Percentiles rank a stretch among this genome's conserved stretches.
Conservation (phyloP, 352 stramenopile genomes). For the Phytophthora sojae region DNA sequence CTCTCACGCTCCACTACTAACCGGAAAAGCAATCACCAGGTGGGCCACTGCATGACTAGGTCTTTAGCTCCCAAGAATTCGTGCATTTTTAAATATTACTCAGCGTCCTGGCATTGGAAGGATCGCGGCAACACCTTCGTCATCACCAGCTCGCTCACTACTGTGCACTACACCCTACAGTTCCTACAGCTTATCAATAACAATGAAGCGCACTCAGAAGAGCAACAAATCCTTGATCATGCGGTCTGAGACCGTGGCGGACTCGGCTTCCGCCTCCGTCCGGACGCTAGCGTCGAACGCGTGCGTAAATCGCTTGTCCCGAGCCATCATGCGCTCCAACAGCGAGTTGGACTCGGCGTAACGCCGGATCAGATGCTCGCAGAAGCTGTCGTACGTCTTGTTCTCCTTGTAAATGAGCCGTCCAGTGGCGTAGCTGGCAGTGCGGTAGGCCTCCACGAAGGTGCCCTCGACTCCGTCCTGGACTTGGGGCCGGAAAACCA, state of each 20-base stretch:
- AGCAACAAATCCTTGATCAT: constrained; percentile 90
- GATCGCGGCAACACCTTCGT: constrained; percentile 12
- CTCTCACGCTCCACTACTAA: no score
- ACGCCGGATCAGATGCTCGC: constrained; percentile 86
- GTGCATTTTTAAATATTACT: constrained; percentile 32
- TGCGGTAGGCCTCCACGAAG: constrained; percentile 85
- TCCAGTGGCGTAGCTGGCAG: constrained; percentile 84
- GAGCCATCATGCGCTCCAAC: constrained; percentile 86
- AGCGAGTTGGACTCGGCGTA: constrained; percentile 88
- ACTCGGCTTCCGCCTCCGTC: constrained; percentile 54
- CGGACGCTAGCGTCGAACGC: constrained; percentile 48
- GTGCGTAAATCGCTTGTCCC: constrained; percentile 76
- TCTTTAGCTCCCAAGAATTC: no score
- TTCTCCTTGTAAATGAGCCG: constrained; percentile 90
- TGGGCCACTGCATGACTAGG: no score
- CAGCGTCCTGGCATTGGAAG: constrained; percentile 1
- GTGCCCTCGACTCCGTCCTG: constrained; percentile 81
- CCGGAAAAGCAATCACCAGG: not conserved
- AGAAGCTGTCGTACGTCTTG: constrained; percentile 92
- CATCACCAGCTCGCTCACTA: constrained; percentile 8
- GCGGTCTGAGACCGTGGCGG: constrained; percentile 74
- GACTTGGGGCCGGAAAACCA: constrained; percentile 80
- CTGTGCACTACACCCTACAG: constrained; percentile 18
- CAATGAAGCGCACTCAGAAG: constrained; percentile 54
- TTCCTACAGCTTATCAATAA: constrained; percentile 31